phyloP scores from a whole-genome alignment of 2,329 filamentous ascomycete species.

The Xylaria digitata region DNA sequence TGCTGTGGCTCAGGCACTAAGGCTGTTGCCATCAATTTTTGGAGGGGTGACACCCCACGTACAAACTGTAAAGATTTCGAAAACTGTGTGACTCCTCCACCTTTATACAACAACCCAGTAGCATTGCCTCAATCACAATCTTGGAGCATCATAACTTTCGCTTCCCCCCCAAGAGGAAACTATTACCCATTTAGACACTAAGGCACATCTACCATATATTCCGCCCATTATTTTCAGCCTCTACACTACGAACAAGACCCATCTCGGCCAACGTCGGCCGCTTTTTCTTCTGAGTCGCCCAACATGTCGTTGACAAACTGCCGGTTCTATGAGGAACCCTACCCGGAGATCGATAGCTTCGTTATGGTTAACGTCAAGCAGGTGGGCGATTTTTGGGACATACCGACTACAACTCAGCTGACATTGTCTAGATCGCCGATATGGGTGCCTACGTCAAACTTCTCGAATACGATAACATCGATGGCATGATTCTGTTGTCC shows the following conservation, averaged over 20 bases:
- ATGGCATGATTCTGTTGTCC: conserved; percentile 99
- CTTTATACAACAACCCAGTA: conserved; percentile 30
- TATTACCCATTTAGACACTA: conserved; percentile 10
- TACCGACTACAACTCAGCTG: conserved; percentile 20
- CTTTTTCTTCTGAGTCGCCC: conserved; percentile 55
- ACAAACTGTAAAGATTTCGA: conserved; percentile 41
- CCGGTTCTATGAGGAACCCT: conserved; percentile 98
- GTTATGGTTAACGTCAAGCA: conserved; percentile 99
- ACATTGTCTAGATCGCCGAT: conserved; percentile 81
- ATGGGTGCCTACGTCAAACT: conserved; percentile 99
- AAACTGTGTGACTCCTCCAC: conserved; percentile 41
- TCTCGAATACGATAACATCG: conserved; percentile 99
- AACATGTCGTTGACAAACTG: conserved; percentile 96
- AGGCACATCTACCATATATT: conserved; percentile 5
- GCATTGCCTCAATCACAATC: conserved; percentile 27
- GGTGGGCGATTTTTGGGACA: conserved; percentile 58
- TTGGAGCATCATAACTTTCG: conserved; percentile 24
- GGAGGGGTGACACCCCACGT: conserved; percentile 42
- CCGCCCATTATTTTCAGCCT: neutral
- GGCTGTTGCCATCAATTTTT: conserved; percentile 27
- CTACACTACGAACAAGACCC: conserved; percentile 25
- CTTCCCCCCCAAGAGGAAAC: conserved; percentile 10
- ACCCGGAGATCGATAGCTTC: conserved; percentile 98
- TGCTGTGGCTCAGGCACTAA: conserved; percentile 29
- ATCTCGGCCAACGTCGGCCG: conserved; percentile 42